Base-by-base conservation (phyloP, 2,329 filamentous ascomycete genomes). In the Fusarium buxicola region DNA sequence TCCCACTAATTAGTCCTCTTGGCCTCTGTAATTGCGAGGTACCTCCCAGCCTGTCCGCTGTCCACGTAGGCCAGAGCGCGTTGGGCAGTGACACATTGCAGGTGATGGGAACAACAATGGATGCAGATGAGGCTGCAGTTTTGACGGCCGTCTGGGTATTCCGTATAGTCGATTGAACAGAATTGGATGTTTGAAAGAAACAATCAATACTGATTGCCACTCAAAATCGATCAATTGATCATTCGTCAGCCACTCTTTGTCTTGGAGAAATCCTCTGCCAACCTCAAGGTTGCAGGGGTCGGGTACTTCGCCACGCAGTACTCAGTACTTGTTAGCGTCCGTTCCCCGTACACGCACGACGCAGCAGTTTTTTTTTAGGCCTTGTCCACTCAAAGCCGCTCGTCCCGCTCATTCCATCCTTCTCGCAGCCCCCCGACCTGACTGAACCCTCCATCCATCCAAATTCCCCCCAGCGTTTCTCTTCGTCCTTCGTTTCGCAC, bases 261-360 rank as follows among this genome's bases (percentile, higher is more conserved):
- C n/a, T n/a, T n/a, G n/a, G n/a, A n/a, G n/a, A n/a, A 34, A 40
- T 51, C 40, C n/a, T 21, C 43, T 52, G 38, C 15, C 34, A 58
- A 44, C 36, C 9, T n/a, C n/a, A n/a, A 24, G 18, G 3, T 24
- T 30, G 40, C 57, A 58, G 49, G 43, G 43, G n/a, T 21, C 28
- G 11, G 8, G 30, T 66, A 65, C 62, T 52, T 65, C 18, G 48
- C 38, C 24, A 49, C 43, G 25, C 41, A 46, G 62, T 65, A 66
- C 15, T 36, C 9, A 30, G 27, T 66, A 65, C 62, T 13, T 59
- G 18, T 7, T 8, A 31, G 18, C 34, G 40, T 25, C 61, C 45
- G 41, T 43, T 41, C 48, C 48, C 41, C 48, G 45, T 52, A 38
- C 38, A 48, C 43, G 21, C 50, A 60, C 41, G 28, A 31, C 51